Evolutionary conservation across 1,139 yeast species (phyloP), one percentile per base, ranked within the genome.

Genomic region (Geotrichum histeridarum): DNA sequence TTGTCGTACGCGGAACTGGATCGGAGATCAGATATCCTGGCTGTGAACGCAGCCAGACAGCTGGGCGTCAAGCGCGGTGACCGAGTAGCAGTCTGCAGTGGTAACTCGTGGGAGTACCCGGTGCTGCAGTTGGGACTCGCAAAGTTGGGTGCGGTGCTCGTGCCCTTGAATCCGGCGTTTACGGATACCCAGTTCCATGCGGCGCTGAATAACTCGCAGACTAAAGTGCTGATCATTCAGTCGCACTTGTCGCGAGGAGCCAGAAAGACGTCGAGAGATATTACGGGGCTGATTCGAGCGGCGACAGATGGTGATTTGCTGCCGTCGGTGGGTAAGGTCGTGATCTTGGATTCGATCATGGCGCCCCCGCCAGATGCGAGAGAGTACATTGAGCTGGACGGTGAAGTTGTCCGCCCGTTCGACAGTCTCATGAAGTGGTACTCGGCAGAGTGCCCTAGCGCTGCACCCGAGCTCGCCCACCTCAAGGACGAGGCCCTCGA

Each of bases 91-190:
- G 67, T 68, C 14, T 66, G 70, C 49, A 63, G 66, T 14, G 71
- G 70, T 12, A 67, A 66, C 54, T 50, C 64, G 8, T 67, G 69
- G 68, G 68, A 68, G 57, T 68, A 67, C 54, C 63, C 64, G 2
- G 67, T 63, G 27, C 52, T 67, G 14, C 70, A 67, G 54, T 53
- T 66, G 43, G 71, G 67, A n/a, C 55, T 67, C 36, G 70, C 65
- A 14, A 63, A 64, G 50, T 50, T 67, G 4, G 72, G 72, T 1
- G 68, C 69, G 4, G 61, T 68, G 11, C 59, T 67, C 53, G 68
- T 68, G 1, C 71, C 71, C 2, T 54, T 68, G 45, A 68, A 68
- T 55, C 70, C 71, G 1, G 69, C 70, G 1, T 68, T 67, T 54
- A 67, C 71, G 0, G 62, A 61, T 39, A 56, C 60, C 15, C 71